Base-by-base conservation (phyloP, 208 protist species). In the Acanthamoeba royreba region DNA sequence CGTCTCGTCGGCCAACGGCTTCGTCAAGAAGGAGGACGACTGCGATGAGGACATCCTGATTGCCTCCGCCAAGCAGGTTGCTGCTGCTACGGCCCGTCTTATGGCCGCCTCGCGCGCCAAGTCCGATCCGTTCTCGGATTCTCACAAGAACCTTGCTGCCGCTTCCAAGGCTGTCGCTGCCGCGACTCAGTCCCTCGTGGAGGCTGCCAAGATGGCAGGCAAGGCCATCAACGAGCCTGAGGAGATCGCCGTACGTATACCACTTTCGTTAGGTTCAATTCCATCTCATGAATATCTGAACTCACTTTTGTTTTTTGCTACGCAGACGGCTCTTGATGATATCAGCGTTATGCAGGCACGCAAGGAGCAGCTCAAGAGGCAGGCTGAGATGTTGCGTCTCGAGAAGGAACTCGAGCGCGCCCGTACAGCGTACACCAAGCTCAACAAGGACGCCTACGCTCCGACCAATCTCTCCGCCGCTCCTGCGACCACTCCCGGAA, bases 1-100 rank as follows among this genome's bases (percentile, higher is more conserved):
- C 4, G 91, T 93, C 19, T 93, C 91, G 25, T 53, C 46, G 42
- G 91, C 91, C 53, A 89, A 93, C 72, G 81, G 91, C 43, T 77
- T 90, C 46, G 72, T 93, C 72, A 93, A 93, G 91, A 89, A 89
- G 79, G 90, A 93, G 38, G 74, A 58, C 35, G 91, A 58, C 72
- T 17, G n/a, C 45, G 91, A 91, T 42, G 90, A 90, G 52, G 90
- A 93, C 46, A 90, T 93, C 52, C 72, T 93, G 28, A 91, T 93
- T 47, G 91, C 91, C 45, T 9, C 91, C 8, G 47, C 91, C 77
- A 87, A 91, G 72, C 53, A 74, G 13, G 91, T 93, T 0, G 81
- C 72, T 33, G 72, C 91, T 55, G 63, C 91, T 19, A 93, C 91
- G 43, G 91, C 91, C n/a, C 91, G 74, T 33, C 46, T 93, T 4